Conservation (phyloP, 768 basidiomycete genomes). For the Suillus subluteus region DNA sequence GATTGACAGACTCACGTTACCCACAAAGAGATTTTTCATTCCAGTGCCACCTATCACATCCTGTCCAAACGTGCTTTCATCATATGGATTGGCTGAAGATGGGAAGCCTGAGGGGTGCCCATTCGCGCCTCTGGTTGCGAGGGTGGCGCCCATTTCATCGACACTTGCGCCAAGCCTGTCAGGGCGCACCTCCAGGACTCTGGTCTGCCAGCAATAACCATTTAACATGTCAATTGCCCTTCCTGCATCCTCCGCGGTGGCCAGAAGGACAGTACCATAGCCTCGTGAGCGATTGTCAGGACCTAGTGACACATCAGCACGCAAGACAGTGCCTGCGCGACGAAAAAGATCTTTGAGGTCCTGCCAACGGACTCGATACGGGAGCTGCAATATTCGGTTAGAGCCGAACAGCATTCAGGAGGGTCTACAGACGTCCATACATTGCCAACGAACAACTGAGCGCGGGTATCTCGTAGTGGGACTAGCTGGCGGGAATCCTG, state of each 20-base stretch:
- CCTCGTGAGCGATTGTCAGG: slow-evolving; percentile 93
- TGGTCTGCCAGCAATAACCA: slow-evolving; percentile 96
- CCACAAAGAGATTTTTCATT: slow-evolving; percentile 77
- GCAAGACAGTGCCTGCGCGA: slow-evolving; percentile 87
- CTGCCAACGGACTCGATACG: slow-evolving; percentile 98
- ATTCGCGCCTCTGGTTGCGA: not conserved
- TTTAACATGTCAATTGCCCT: slow-evolving; percentile 96
- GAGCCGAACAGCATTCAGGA: slow-evolving; percentile 6
- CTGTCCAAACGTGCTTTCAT: slow-evolving; percentile 5
- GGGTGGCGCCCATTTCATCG: slow-evolving; percentile 17
- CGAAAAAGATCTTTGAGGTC: slow-evolving; percentile 98
- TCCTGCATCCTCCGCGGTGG: slow-evolving; percentile 92
- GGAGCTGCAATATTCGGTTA: slow-evolving; percentile 60
- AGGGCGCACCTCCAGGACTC: slow-evolving; percentile 88
- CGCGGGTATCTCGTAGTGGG: slow-evolving; percentile 81
- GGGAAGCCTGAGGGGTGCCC: not conserved
- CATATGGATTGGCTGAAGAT: not conserved
- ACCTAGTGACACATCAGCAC: slow-evolving; percentile 77
- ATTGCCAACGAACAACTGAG: slow-evolving; percentile 96
- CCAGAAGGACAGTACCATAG: slow-evolving; percentile 93
- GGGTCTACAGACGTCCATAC: slow-evolving; percentile 49
- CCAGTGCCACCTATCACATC: slow-evolving; percentile 34
- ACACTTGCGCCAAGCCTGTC: slow-evolving; percentile 62
- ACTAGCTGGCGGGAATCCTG: slow-evolving; percentile 45
- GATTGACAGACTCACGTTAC: slow-evolving; percentile 65